These are phyloP conservation scores for Trichoderma koningiopsis DNA, from an alignment of 2,329 filamentous ascomycete genomes.

Conservation along the genomic window DNA sequence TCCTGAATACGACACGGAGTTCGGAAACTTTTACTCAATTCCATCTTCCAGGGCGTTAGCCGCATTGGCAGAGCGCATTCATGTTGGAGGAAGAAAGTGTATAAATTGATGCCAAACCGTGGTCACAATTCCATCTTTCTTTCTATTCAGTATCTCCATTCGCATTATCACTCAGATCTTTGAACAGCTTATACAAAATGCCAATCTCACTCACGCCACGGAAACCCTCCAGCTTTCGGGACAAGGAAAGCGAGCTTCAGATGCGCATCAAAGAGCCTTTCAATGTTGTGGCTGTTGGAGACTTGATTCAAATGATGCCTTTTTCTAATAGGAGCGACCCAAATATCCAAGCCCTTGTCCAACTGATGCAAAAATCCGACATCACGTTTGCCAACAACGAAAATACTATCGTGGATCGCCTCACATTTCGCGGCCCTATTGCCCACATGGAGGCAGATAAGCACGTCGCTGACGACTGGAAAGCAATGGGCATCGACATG, in stretches of 20 bases:
- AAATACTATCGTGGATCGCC: conserved; percentile 20
- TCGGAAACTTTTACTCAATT: not conserved
- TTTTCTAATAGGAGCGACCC: conserved; percentile 5
- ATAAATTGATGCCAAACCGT: not conserved
- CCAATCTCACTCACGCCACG: conserved; percentile 1
- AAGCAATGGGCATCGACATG: conserved; percentile 18
- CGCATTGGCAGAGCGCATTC: not conserved
- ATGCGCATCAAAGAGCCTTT: conserved; percentile 21
- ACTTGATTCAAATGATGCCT: conserved; percentile 9
- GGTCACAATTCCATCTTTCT: too few species aligned
- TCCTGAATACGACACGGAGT: not conserved
- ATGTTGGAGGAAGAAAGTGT: not conserved
- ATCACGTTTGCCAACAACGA: conserved; percentile 21
- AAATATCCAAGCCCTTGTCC: conserved; percentile 10
- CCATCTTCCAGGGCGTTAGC: not conserved
- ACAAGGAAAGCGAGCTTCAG: conserved; percentile 11
- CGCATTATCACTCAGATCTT: not conserved
- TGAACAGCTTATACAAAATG: not conserved
- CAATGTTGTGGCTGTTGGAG: conserved; percentile 14
- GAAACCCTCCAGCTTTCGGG: conserved; percentile 1
- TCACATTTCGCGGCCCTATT: conserved; percentile 5
- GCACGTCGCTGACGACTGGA: conserved; percentile 8
- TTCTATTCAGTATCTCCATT: not conserved
- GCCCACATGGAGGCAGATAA: conserved; percentile 20
- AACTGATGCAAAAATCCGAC: conserved; percentile 11